Evolutionary conservation across 1,284 basidiomycete species (phyloP), one percentile per base, ranked within the genome.

Genomic region (Spongiforma sp.): DNA sequence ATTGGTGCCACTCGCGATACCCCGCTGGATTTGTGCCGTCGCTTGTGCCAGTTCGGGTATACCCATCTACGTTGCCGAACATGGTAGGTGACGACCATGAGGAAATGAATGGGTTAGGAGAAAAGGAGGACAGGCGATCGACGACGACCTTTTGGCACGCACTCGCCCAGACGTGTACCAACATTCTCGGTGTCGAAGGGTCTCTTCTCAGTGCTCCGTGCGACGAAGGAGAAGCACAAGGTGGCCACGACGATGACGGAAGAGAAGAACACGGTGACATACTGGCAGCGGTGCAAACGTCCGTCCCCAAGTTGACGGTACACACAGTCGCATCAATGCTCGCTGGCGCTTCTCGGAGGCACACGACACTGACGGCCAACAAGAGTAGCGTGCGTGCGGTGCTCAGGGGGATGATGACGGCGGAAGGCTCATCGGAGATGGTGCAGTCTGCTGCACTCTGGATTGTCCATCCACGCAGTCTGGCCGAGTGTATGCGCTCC

Each of bases 281-380:
- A 43, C 39, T 46, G 4, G 68, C 68, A 12, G 62, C 68, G 11
- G 64, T 63, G 72, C 74, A 33, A 80, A 86, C 67, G 81, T 87
- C 58, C 79, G 83, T 72, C 80, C 85, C 24, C 84, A 88, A 15
- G 77, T 78, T 26, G 33, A 75, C 67, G 5, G 58, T 82, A 12
- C 91, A 93, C 69, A 93, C 90, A 0, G 85, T 90, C 19, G 82
- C 87, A 61, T 90, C 89, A 67, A 80, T 93, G 78, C 79, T 89
- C 14, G 85, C 85, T 75, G 93, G 93, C 30, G 87, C 90, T 0
- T 79, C 77, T 46, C 80, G 86, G 36, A 88, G 90, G 2, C 90
- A 92, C 89, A 94, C 93, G 62, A 94, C 91, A 26, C 79, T 95
- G 56, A 93, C 91, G 8, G 91, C 92, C 24, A 94, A 94, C 67